phyloP scores from a whole-genome alignment of 208 protist species.

The Acanthamoeba healyi region DNA sequence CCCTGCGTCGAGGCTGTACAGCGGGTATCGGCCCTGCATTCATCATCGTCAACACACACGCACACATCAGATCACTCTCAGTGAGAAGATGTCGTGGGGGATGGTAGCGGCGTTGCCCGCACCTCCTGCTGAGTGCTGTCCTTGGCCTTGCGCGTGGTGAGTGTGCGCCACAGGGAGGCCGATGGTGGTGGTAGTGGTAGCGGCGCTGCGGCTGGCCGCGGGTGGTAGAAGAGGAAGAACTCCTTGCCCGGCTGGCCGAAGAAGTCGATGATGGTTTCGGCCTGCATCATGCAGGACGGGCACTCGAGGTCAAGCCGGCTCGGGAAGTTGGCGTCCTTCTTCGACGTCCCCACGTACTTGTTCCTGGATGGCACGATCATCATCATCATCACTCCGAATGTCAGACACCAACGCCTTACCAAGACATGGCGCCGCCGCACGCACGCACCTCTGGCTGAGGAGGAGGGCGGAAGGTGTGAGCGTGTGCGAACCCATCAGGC shows the following conservation, averaged over 20 bases:
- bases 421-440: background rate
- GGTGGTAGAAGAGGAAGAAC: slow-evolving; percentile 33
- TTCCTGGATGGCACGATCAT: no score
- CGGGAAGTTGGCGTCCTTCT: slow-evolving; percentile 35
- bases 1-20: slow-evolving; percentile 2
- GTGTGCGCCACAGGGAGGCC: background rate
- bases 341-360: slow-evolving; percentile 12
- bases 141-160: slow-evolving; percentile 20
- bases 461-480: background rate
- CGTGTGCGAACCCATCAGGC: background rate
- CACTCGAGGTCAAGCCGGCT: background rate
- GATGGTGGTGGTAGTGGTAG: background rate
- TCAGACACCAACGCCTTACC: background rate
- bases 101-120: background rate
- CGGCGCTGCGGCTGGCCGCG: no score
- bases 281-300: slow-evolving; percentile 34
- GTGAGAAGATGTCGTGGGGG: no score
- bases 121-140: background rate
- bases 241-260: slow-evolving; percentile 12
- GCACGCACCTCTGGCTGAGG: background rate
- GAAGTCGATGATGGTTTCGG: slow-evolving; percentile 47
- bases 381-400: no score
- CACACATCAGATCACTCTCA: no score
- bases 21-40: slow-evolving; percentile 27
- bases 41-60: no score